Conservation (phyloP, 352 stramenopile species). For the Phytophthora tentaculata region DNA sequence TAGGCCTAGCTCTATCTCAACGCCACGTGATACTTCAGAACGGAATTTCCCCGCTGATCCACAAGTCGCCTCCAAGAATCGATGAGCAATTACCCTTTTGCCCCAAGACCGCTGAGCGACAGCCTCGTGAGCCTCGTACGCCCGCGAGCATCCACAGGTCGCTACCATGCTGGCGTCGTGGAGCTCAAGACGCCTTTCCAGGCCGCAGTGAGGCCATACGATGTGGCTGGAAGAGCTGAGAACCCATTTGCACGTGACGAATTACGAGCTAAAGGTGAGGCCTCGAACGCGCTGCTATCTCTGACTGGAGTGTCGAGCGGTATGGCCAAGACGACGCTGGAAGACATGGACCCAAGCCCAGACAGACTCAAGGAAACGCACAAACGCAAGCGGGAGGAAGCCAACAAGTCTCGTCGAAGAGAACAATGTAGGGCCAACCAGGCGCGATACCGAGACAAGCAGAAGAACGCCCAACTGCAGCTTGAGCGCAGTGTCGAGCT, state of each 20-base stretch:
- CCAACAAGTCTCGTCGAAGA: constrained; percentile 9
- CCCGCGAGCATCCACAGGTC: not conserved
- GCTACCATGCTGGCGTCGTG: not conserved
- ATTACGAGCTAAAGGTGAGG: constrained; percentile 1
- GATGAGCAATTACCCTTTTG: constrained; percentile 14
- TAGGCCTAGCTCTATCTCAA: constrained; percentile 15
- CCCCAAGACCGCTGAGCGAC: constrained; percentile 7
- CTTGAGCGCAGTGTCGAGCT: constrained; percentile 24
- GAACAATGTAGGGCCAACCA: constrained; percentile 39
- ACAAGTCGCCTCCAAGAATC: constrained; percentile 10
- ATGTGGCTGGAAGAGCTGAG: not conserved
- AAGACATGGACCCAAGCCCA: not conserved
- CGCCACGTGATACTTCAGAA: constrained; percentile 1
- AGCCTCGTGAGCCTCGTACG: constrained; percentile 11
- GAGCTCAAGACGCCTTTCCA: not conserved
- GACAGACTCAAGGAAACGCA: not conserved
- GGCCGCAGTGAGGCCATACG: not conserved
- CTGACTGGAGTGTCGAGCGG: not conserved
- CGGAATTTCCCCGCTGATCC: constrained; percentile 2
- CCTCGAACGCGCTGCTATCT: constrained; percentile 2
- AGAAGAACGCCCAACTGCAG: constrained; percentile 9
- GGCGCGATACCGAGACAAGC: constrained; percentile 33
- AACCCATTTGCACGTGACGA: not conserved
- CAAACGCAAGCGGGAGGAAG: constrained; percentile 13
- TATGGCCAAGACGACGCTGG: not conserved